Evolutionary conservation across 345 rosid genomes (phyloP).

Genomic region (Eucalyptus curtisii): DNA sequence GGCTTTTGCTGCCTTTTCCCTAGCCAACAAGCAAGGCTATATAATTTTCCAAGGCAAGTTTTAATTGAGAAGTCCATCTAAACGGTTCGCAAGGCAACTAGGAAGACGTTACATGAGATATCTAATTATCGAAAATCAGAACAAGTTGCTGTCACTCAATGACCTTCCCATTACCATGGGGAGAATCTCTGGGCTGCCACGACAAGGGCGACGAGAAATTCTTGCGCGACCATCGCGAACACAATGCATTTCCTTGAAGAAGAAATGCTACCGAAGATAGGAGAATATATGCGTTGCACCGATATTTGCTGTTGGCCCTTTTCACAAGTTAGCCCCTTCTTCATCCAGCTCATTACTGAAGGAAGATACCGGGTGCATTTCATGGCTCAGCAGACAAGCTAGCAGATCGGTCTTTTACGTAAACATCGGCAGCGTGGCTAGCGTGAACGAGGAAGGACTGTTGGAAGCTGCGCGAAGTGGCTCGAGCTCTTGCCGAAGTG

Average conservation of each 20-base stretch:
- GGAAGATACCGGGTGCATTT: conserved; percentile 3
- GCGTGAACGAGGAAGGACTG: conserved; percentile 1
- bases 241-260: conserved; percentile 4
- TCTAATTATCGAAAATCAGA: not conserved
- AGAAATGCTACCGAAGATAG: not conserved
- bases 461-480: not conserved
- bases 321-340: conserved; percentile 7
- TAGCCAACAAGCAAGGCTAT: not conserved
- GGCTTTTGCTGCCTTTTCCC: not conserved
- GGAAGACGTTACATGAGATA: not conserved
- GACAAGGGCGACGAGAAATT: not conserved
- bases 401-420: conserved; percentile 4
- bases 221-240: conserved; percentile 1
- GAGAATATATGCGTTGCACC: not conserved
- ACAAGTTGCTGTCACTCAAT: not conserved
- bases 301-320: conserved; percentile 1
- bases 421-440: conserved; percentile 8
- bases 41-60: conserved; percentile 2
- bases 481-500: not conserved
- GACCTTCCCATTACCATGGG: not conserved
- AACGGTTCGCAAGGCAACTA: not conserved
- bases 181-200: not conserved
- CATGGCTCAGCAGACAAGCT: conserved; percentile 11
- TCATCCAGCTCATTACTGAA: not conserved
- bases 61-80: not conserved